phyloP scores from a whole-genome alignment of 352 stramenopile genomes.

The Phytophthora idaei region DNA sequence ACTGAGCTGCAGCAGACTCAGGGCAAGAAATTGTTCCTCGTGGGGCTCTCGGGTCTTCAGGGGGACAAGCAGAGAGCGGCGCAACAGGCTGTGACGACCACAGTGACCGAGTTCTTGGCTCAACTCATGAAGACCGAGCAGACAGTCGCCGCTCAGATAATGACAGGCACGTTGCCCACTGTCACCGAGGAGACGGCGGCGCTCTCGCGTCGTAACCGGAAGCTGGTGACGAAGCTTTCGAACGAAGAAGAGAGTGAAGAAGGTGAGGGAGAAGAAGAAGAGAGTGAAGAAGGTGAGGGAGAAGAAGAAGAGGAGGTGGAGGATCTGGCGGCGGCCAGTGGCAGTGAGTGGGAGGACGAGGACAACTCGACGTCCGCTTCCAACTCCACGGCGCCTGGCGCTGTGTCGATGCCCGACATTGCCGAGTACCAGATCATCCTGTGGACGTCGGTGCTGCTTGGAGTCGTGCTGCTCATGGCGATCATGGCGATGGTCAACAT shows the following conservation, averaged over 20 bases:
- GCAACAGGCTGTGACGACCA: constrained; percentile 27
- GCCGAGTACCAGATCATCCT: constrained; percentile 84
- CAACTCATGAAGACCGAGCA: constrained; percentile 44
- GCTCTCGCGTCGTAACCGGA: constrained; percentile 37
- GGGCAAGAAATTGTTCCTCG: constrained; percentile 42
- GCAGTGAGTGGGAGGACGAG: constrained; percentile 28
- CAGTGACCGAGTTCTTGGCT: constrained; percentile 44
- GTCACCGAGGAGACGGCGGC: constrained; percentile 28
- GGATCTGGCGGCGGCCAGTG: constrained; percentile 28
- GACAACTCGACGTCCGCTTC: constrained; percentile 25
- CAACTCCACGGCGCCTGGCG: constrained; percentile 36
- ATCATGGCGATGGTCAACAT: constrained; percentile 76
- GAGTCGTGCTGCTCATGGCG: constrained; percentile 47
- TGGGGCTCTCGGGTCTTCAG: constrained; percentile 36
- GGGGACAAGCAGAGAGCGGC: constrained; percentile 35
- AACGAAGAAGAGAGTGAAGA: constrained; percentile 14
- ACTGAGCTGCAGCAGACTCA: constrained; percentile 23
- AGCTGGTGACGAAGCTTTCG: constrained; percentile 25
- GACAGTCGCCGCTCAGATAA: constrained; percentile 42
- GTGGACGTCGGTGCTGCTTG: constrained; percentile 77
- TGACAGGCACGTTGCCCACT: constrained; percentile 30
- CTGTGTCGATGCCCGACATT: constrained; percentile 65
- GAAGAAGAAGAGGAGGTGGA: constrained; percentile 22
- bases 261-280: constrained; percentile 14
- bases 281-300: constrained; percentile 10